Percentiles rank a stretch among this genome's conserved stretches.
phyloP scores from a whole-genome alignment of 805 yeast genomes.

The Candida krabiensis region DNA sequence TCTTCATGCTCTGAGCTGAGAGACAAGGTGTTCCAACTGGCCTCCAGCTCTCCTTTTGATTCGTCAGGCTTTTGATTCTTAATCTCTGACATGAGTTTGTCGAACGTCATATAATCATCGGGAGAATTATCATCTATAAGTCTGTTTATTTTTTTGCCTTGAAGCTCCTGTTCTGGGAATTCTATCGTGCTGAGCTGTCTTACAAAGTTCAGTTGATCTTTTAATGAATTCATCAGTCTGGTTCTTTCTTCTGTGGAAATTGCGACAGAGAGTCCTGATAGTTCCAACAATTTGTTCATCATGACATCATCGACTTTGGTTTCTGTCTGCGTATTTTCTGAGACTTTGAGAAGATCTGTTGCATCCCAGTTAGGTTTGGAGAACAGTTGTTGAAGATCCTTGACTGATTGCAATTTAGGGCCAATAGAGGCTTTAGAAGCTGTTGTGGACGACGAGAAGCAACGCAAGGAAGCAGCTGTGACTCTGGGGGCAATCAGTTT shows the following conservation, averaged over 20 bases:
- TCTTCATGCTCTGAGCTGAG: slow-evolving; percentile 35
- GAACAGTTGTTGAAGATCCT: slow-evolving; percentile 21
- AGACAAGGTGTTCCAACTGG: slow-evolving; percentile 43
- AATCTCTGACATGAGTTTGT: slow-evolving; percentile 31
- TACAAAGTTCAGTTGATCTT: slow-evolving; percentile 51
- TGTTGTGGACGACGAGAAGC: too few species aligned
- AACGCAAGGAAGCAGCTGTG: too few species aligned
- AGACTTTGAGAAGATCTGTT: slow-evolving; percentile 18
- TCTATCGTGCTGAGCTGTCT: slow-evolving; percentile 41
- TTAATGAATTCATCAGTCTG: slow-evolving; percentile 35
- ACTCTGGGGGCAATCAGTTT: too few species aligned
- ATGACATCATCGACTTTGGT: slow-evolving; percentile 15
- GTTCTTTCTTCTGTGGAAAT: slow-evolving; percentile 29
- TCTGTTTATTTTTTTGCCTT: slow-evolving; percentile 20
- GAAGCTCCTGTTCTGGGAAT: slow-evolving; percentile 13
- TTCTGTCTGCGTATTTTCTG: slow-evolving; percentile 7
- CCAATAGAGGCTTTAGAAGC: slow-evolving; percentile 10
- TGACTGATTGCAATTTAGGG: slow-evolving; percentile 9
- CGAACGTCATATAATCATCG: slow-evolving; percentile 27
- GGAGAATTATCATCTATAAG: slow-evolving; percentile 27
- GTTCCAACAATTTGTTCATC: slow-evolving; percentile 37
- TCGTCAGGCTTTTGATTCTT: slow-evolving; percentile 19
- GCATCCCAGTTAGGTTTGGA: slow-evolving; percentile 29
- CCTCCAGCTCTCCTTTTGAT: slow-evolving; percentile 41
- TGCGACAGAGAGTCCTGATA: slow-evolving; percentile 48